Percentiles rank a stretch among this genome's conserved stretches.
Conservation (phyloP, 73 alveolate genomes). For the Paramecium pentaurelia region DNA sequence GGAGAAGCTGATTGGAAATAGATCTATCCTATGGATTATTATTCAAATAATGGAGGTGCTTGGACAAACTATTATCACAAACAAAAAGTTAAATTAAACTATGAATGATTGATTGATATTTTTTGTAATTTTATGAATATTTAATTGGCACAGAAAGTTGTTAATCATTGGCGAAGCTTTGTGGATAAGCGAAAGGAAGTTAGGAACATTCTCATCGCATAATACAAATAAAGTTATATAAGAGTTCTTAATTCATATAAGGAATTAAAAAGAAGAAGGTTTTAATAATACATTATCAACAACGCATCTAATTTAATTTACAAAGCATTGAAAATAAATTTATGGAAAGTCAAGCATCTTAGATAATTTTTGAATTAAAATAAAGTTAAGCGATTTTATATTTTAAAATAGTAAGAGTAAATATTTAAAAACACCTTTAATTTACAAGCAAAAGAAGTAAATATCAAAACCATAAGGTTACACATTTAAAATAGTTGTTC, state of each 20-base stretch:
- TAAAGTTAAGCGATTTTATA: not conserved
- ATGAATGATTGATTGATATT: slow-evolving; percentile 29
- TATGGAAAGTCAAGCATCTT: not conserved
- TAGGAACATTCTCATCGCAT: not conserved
- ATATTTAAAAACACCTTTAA: not conserved
- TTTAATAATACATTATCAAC: not conserved
- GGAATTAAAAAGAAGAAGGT: not conserved
- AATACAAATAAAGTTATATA: not conserved
- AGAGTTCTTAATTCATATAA: not conserved
- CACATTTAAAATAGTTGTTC: not conserved
- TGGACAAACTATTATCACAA: slow-evolving; percentile 88
- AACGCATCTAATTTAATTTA: slow-evolving; percentile 9
- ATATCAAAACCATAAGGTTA: not conserved
- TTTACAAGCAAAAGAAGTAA: not conserved
- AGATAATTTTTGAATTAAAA: not conserved
- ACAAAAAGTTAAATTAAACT: slow-evolving; percentile 28
- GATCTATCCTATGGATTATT: slow-evolving; percentile 95
- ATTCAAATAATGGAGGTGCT: slow-evolving; percentile 91
- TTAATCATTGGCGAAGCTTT: not conserved
- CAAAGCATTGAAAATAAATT: not conserved
- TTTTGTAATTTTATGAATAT: not conserved
- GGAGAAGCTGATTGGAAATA: slow-evolving; percentile 73
- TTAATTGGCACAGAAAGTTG: not conserved
- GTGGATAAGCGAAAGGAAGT: not conserved
- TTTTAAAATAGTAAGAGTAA: not conserved